phyloP scores from a whole-genome alignment of 148 eudicot species.

The Beta vulgaris region DNA sequence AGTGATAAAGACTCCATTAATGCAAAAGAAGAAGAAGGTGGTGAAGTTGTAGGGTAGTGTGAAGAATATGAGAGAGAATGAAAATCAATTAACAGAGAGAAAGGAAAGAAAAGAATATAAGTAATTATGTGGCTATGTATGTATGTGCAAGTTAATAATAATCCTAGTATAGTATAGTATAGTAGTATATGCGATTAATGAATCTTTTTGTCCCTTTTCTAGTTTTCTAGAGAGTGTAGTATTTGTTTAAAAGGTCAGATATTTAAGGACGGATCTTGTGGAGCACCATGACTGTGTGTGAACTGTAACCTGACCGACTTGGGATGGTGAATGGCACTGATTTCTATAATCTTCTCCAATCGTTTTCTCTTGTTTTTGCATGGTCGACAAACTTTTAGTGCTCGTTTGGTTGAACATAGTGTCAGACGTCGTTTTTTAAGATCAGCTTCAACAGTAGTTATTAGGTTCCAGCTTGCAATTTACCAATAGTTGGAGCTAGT shows the following conservation, averaged over 20 bases:
- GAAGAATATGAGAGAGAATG: too few species aligned
- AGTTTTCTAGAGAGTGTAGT: background rate
- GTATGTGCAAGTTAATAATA: too few species aligned
- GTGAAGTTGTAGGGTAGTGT: too few species aligned
- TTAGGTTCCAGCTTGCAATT: too few species aligned
- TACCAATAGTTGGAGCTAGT: too few species aligned
- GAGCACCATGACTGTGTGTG: conserved; percentile 1
- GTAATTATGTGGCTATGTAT: background rate
- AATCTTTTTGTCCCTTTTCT: too few species aligned
- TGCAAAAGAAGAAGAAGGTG: background rate
- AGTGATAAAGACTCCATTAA: conserved; percentile 32
- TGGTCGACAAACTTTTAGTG: too few species aligned
- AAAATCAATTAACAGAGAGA: background rate
- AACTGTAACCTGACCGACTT: background rate
- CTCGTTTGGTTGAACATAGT: too few species aligned
- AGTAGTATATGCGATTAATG: too few species aligned
- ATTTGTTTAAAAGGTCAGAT: background rate
- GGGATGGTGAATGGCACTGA: conserved; percentile 22
- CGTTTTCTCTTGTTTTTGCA: background rate
- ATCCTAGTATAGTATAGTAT: too few species aligned
- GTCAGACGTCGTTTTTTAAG: too few species aligned
- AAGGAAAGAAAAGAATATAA: background rate
- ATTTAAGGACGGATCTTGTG: conserved; percentile 29
- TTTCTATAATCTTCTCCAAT: conserved; percentile 9
- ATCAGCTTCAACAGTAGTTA: too few species aligned